A percentile compares a stretch with the other conserved stretches of the same genome.
These are phyloP conservation scores for Huiozyma naganishii DNA, from an alignment of 805 yeast species.

Conservation along the genomic window DNA sequence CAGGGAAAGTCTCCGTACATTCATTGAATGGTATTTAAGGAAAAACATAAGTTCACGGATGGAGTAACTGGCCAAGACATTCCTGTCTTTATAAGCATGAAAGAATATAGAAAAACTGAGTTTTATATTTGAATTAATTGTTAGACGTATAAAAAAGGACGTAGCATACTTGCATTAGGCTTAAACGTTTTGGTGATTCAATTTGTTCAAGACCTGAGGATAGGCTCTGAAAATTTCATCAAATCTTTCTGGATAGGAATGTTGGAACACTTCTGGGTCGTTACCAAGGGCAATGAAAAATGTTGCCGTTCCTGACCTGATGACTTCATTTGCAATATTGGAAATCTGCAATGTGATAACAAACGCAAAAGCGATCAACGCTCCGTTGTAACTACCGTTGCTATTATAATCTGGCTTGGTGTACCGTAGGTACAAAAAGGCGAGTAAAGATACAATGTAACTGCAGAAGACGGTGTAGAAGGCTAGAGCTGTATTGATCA, in stretches of 20 bases:
- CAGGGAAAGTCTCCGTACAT: conserved; percentile 61
- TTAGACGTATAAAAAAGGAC: background rate
- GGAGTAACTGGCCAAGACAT: conserved; percentile 4
- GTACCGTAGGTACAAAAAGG: conserved; percentile 54
- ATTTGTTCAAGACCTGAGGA: conserved; percentile 55
- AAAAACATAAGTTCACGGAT: conserved; percentile 50
- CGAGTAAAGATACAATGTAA: conserved; percentile 50
- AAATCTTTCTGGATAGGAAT: conserved; percentile 59
- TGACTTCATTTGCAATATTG: conserved; percentile 58
- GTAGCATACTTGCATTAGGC: background rate
- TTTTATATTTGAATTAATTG: background rate
- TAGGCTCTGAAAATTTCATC: conserved; percentile 54
- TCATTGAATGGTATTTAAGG: conserved; percentile 73
- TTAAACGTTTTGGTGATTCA: conserved; percentile 27
- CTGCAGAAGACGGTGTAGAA: conserved; percentile 66
- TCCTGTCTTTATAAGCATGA: background rate
- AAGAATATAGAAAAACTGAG: background rate
- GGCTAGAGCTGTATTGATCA: conserved; percentile 69
- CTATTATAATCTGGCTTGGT: conserved; percentile 59
- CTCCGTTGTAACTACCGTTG: conserved; percentile 53
- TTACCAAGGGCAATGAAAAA: conserved; percentile 74
- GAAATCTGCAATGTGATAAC: conserved; percentile 68
- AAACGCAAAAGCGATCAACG: conserved; percentile 63
- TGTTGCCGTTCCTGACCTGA: conserved; percentile 74
- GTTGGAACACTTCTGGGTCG: conserved; percentile 74